These are phyloP conservation scores for Irpex lacteus DNA, from an alignment of 1,284 basidiomycete genomes.

Conservation along the genomic window DNA sequence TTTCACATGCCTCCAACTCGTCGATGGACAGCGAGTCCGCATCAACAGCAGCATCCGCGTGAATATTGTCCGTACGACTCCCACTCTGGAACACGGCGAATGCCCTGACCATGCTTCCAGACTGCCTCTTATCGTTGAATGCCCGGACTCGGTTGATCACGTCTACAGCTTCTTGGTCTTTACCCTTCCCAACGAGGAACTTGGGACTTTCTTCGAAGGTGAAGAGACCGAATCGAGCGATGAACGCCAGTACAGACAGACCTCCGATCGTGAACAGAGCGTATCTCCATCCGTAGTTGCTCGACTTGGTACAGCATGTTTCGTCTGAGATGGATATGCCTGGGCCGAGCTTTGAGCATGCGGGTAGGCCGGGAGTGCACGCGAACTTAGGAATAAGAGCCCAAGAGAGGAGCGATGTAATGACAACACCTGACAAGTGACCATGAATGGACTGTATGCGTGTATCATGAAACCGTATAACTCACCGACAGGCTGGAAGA, in stretches of 20 bases:
- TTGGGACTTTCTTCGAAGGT: constrained; percentile 70
- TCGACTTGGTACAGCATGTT: constrained; percentile 10
- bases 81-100: constrained; percentile 33
- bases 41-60: neutral
- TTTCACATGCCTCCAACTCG: constrained; percentile 30
- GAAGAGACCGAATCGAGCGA: constrained; percentile 70
- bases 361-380: constrained; percentile 8
- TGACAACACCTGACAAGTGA: constrained; percentile 8
- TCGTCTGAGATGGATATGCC: neutral
- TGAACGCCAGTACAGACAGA: constrained; percentile 58
- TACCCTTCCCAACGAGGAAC: constrained; percentile 68
- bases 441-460: neutral
- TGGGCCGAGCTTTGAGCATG: constrained; percentile 3
- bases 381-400: constrained; percentile 11
- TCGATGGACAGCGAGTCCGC: constrained; percentile 12
- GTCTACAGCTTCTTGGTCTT: constrained; percentile 66
- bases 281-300: constrained; percentile 70
- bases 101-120: neutral
- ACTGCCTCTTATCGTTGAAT: constrained; percentile 49
- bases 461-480: neutral
- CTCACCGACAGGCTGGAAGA: constrained; percentile 16
- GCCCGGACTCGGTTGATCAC: constrained; percentile 66
- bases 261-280: constrained; percentile 59
- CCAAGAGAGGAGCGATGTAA: constrained; percentile 15
- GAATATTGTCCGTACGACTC: constrained; percentile 26